Evolutionary conservation across 2,329 filamentous ascomycete species (phyloP), one percentile per base, ranked within the genome.

Genomic region (Didymella pinodella): DNA sequence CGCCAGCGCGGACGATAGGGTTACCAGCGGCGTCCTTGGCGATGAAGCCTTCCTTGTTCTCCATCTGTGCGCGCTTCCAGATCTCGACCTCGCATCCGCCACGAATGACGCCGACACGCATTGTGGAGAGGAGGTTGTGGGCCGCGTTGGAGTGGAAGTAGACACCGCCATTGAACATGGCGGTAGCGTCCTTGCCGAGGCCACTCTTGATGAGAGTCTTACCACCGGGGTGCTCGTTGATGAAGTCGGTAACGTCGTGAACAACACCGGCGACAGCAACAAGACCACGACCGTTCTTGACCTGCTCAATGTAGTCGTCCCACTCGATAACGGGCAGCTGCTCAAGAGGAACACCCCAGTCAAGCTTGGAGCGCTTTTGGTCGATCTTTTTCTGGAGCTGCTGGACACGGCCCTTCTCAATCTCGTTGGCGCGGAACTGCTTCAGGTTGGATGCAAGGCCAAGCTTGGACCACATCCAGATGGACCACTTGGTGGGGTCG

Each of bases 1-100:
- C 84, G 53, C 93, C 93, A 65, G 93, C 93, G 65, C 93, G 90
- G 72, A 96, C 86, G 68, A 97, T 93, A 65, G 90, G 88, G 77
- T 92, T 86, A 49, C 93, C 93, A 53, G 87, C 83, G 16, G 88
- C 90, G 75, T 97, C 93, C 76, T 91, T 93, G 77, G 92, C 86
- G 66, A 90, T 88, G 58, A 88, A 87, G 57, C 91, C 85, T 69
- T 93, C 91, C 83, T 94, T 93, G 83, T 77, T 77, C 64, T 78
- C 76, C 59, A 68, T 67, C 62, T 78, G 76, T 43, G 75, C 75
- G 48, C 77, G 77, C 75, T 79, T 79, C 77, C 77, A 79, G 66
- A 79, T 79, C 69, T 79, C 77, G 44, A 79, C 77, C 62, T 79
- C 77, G 63, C 75, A 76, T 20, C 77, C 77, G 54, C 77, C 77